Evolutionary conservation across 2,329 filamentous ascomycete genomes (phyloP).

Genomic region (Bipolaris victoriae): DNA sequence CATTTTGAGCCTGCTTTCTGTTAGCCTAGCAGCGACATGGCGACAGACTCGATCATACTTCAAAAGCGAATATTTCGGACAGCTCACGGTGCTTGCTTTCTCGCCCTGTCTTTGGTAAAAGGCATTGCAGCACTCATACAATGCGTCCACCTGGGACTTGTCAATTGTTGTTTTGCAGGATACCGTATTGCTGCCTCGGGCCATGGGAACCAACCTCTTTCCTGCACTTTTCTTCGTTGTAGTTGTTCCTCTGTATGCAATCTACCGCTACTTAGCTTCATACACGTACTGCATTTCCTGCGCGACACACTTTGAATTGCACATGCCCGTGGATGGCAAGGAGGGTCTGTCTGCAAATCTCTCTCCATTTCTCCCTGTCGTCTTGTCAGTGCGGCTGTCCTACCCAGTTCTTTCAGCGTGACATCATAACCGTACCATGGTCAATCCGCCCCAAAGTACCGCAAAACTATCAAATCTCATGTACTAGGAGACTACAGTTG

Average conservation of each 20-base stretch:
- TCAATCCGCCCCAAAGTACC: constrained; percentile 21
- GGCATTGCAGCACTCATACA: constrained; percentile 91
- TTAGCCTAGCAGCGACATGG: constrained; percentile 15
- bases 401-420: constrained; percentile 15
- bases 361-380: constrained; percentile 62
- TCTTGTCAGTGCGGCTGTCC: constrained; percentile 16
- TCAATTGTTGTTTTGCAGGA: constrained; percentile 7
- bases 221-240: constrained; percentile 84
- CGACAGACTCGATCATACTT: constrained; percentile 47
- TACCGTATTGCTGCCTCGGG: neutral
- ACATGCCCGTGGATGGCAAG: constrained; percentile 87
- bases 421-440: constrained; percentile 43
- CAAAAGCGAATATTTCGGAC: constrained; percentile 80
- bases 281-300: neutral
- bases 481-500: neutral
- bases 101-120: constrained; percentile 86
- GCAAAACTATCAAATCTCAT: neutral
- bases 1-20: constrained; percentile 69
- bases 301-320: constrained; percentile 77
- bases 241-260: constrained; percentile 83
- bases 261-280: constrained; percentile 56
- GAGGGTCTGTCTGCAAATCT: constrained; percentile 74
- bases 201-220: constrained; percentile 50
- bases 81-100: constrained; percentile 76
- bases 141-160: constrained; percentile 70